phyloP scores from a whole-genome alignment of 176 grass and related monocot genomes.

The Oryza australiensis region DNA sequence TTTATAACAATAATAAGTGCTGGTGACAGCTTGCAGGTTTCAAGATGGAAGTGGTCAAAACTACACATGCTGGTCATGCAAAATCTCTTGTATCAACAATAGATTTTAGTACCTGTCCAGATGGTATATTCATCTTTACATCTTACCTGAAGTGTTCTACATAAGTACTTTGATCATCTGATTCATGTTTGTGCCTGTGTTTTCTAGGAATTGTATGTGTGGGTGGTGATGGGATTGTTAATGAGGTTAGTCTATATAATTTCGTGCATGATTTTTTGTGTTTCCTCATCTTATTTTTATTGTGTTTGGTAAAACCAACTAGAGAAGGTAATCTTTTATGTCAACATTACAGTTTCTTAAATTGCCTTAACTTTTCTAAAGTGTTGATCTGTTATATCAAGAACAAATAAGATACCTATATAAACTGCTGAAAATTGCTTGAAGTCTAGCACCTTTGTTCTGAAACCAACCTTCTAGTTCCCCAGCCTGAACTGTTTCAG shows the following conservation, averaged over 20 bases:
- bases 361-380: not conserved
- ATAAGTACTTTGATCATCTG: constrained; percentile 28
- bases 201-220: constrained; percentile 94
- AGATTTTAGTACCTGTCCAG: constrained; percentile 88
- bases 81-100: constrained; percentile 80
- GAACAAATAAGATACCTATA: not conserved
- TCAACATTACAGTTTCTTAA: constrained; percentile 1
- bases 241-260: constrained; percentile 73
- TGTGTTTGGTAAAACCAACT: constrained; percentile 10
- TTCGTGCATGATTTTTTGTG: constrained; percentile 6
- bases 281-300: not conserved
- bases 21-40: constrained; percentile 92
- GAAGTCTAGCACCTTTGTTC: constrained; percentile 2
- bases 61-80: constrained; percentile 94
- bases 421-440: not conserved
- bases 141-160: constrained; percentile 36
- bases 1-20: constrained; percentile 44
- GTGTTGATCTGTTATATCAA: constrained; percentile 1
- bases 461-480: constrained; percentile 22
- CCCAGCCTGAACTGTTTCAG: not conserved
- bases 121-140: constrained; percentile 67
- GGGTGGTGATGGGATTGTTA: constrained; percentile 98
- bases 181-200: constrained; percentile 34
- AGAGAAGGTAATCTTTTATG: constrained; percentile 11
- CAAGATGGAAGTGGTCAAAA: constrained; percentile 95